A percentile compares a stretch with the other conserved stretches of the same genome.
These are phyloP conservation scores for Trichoderma erinaceum DNA, from an alignment of 495 filamentous ascomycete genomes.

Conservation along the genomic window DNA sequence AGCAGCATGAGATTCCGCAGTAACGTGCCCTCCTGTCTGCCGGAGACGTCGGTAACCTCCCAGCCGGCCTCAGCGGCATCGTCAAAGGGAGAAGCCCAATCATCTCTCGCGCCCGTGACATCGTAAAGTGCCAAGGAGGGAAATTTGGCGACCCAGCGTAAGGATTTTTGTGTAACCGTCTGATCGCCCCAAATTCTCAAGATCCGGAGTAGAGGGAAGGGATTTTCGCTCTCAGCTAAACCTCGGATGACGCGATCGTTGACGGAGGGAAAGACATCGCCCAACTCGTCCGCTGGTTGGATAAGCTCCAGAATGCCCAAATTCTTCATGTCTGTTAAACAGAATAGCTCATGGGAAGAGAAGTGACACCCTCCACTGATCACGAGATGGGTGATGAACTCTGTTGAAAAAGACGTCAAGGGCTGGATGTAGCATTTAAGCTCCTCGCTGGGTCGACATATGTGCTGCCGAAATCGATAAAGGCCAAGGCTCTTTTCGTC, in stretches of 20 bases:
- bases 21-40: background rate
- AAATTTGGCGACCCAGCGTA: slow-evolving; percentile 25
- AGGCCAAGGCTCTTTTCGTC: slow-evolving; percentile 12
- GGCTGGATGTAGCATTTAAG: slow-evolving; percentile 24
- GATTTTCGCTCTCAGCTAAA: slow-evolving; percentile 23
- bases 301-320: slow-evolving; percentile 31
- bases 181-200: slow-evolving; percentile 23
- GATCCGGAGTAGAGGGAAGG: slow-evolving; percentile 29
- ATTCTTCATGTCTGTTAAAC: slow-evolving; percentile 26
- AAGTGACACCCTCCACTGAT: slow-evolving; percentile 21
- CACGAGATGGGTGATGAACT: slow-evolving; percentile 28
- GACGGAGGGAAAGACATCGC: slow-evolving; percentile 14
- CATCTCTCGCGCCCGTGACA: slow-evolving; percentile 18
- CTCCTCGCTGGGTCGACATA: slow-evolving; percentile 16
- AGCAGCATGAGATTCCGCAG: slow-evolving; percentile 15
- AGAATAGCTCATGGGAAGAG: slow-evolving; percentile 23
- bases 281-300: slow-evolving; percentile 3
- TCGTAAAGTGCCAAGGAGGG: slow-evolving; percentile 24
- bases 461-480: slow-evolving; percentile 13
- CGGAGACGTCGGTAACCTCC: slow-evolving; percentile 9
- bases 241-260: slow-evolving; percentile 28
- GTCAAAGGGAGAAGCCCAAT: slow-evolving; percentile 19
- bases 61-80: slow-evolving; percentile 8
- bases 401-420: slow-evolving; percentile 18
- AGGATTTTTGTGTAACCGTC: slow-evolving; percentile 20